Base-by-base conservation (phyloP, 306 rosid genomes). In the Cucumis melo region DNA sequence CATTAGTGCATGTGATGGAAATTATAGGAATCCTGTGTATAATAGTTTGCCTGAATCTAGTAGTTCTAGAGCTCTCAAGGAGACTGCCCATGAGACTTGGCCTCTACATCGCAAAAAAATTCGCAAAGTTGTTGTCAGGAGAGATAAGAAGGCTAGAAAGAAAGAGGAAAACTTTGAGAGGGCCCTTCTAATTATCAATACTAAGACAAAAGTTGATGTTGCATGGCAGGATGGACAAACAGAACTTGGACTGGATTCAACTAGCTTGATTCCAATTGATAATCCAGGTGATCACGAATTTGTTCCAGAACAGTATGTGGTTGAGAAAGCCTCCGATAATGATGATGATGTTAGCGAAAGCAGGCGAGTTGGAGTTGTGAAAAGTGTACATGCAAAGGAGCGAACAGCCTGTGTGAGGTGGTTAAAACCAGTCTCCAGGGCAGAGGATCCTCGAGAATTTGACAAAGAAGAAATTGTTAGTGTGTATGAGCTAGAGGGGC, bases 201-300 rank as follows among this genome's bases (percentile, higher is more conserved):
- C 91, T 13, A 84, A 84, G 83, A 90, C 99, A 77, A 83, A 62
- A 73, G 92, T 95, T 78, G 96, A 95, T 82, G 93, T 95, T 76
- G 93, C 93, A 58, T 95, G 98, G 99, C 99, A 95, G 84, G 93
- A 92, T 90, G 97, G 99, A 68, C 84, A 75, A 19, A 84, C 75
- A 79, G 96, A 84, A 84, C 59, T 24, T 42, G 85, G 79, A 14
- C 77, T 88, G 77, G 81, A 76, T 81, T 90, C 98, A 68, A 89
- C 90, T 17, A 83, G 80, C 70, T 86, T 92, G 80, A 89, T 95
- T 87, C 99, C 99, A 11, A 80, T 89, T 32, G 97, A 89, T 79
- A 92, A 80, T 87, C 98, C 93, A 19, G 99, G 99, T 78, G 99
- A 92, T 83, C 99, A 95, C 78, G 99, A 95, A 87, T 95, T 95